Evolutionary conservation across 2,329 filamentous ascomycete genomes (phyloP).

Genomic region (Sarocladiaceae sp.): DNA sequence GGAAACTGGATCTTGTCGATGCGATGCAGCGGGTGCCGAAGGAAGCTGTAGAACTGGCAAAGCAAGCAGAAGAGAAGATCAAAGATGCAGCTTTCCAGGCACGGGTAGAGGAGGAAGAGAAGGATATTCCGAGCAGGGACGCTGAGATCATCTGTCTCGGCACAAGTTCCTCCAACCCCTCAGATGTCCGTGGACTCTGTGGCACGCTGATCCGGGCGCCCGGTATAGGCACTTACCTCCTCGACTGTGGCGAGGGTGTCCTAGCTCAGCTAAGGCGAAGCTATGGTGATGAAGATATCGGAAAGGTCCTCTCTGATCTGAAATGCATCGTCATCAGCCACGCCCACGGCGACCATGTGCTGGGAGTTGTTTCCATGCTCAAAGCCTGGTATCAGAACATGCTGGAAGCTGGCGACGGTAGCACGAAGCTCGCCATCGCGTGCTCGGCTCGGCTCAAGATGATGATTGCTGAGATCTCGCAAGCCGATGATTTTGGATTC

Average conservation of each 20-base stretch:
- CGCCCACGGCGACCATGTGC: constrained; percentile 91
- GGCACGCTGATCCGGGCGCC: constrained; percentile 80
- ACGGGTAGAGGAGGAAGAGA: constrained; percentile 44
- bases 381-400: constrained; percentile 67
- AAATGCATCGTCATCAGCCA: constrained; percentile 90
- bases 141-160: constrained; percentile 82
- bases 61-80: constrained; percentile 35
- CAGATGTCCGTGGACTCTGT: constrained; percentile 93
- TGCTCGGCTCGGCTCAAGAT: constrained; percentile 65
- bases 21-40: constrained; percentile 29
- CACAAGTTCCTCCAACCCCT: constrained; percentile 84
- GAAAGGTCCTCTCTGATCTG: constrained; percentile 67
- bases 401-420: constrained; percentile 23
- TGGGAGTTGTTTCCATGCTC: constrained; percentile 77
- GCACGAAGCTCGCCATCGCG: constrained; percentile 54
- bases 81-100: constrained; percentile 38
- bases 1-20: constrained; percentile 21
- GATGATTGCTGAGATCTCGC: constrained; percentile 73
- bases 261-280: constrained; percentile 77
- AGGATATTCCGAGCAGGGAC: constrained; percentile 66
- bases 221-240: constrained; percentile 76
- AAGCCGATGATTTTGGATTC: constrained; percentile 71
- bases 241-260: constrained; percentile 91
- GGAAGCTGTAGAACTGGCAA: constrained; percentile 36
- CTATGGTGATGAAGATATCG: constrained; percentile 51